A percentile compares a stretch with the other conserved stretches of the same genome.
phyloP scores from a whole-genome alignment of 169 alveolate genomes.

The Blepharisma undulans region DNA sequence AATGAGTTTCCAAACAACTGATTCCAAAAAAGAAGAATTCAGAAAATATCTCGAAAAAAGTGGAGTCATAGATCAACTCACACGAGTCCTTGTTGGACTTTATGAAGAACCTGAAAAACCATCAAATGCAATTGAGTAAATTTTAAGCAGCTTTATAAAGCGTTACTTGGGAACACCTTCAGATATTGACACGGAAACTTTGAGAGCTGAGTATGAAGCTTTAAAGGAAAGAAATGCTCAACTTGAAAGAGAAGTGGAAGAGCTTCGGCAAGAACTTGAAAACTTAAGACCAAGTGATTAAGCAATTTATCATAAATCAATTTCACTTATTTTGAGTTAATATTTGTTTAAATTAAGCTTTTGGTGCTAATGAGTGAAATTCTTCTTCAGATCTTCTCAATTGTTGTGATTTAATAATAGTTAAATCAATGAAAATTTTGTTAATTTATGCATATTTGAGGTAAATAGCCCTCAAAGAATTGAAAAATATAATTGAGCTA shows the following conservation, averaged over 20 bases:
- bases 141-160: conserved; percentile 67
- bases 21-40: conserved; percentile 86
- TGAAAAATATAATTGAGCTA: no score
- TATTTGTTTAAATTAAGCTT: no score
- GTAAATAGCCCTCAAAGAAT: no score
- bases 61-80: conserved; percentile 87
- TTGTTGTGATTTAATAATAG: no score
- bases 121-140: conserved; percentile 80
- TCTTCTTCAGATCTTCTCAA: no score
- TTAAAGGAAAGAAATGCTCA: conserved; percentile 76
- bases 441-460: no score
- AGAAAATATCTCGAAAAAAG: conserved; percentile 87
- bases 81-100: conserved; percentile 88
- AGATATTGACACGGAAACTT: conserved; percentile 83
- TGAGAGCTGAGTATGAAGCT: conserved; percentile 84
- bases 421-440: no score
- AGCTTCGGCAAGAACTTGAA: conserved; percentile 53
- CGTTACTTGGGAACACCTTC: conserved; percentile 87
- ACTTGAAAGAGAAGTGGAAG: conserved; percentile 69
- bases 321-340: not conserved
- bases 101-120: conserved; percentile 90
- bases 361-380: no score
- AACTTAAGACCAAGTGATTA: not conserved
- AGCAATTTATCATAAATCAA: not conserved
- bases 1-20: conserved; percentile 80